phyloP scores from a whole-genome alignment of 23 red algal genomes.

The Gracilaria gracilis region DNA sequence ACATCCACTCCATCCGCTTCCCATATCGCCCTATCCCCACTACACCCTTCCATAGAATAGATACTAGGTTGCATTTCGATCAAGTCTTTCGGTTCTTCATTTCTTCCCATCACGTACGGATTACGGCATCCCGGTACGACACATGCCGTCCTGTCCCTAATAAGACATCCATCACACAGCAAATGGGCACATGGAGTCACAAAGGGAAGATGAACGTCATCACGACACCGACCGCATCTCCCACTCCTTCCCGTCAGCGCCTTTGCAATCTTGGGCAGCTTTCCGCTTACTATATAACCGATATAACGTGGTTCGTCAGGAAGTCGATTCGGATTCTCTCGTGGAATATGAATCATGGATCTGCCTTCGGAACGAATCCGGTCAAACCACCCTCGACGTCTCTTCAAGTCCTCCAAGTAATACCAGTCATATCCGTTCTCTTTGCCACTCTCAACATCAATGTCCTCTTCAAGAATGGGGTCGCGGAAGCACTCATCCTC shows the following conservation, averaged over 20 bases:
- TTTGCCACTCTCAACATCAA: not conserved
- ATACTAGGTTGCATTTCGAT: constrained; percentile 86
- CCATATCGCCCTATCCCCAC: not conserved
- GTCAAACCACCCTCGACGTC: not conserved
- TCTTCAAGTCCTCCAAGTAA: constrained; percentile 3
- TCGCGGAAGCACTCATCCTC: constrained; percentile 54
- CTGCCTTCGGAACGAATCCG: constrained; percentile 16
- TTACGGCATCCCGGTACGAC: constrained; percentile 16
- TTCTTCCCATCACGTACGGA: constrained; percentile 16
- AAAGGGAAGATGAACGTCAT: constrained; percentile 9
- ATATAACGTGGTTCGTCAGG: not conserved
- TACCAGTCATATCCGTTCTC: not conserved
- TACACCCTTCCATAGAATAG: constrained; percentile 28
- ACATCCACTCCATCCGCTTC: constrained; percentile 14
- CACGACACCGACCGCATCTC: constrained; percentile 26
- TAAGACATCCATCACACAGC: constrained; percentile 60
- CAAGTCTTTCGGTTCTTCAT: constrained; percentile 73
- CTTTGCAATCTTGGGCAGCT: constrained; percentile 45
- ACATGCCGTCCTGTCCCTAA: constrained; percentile 39
- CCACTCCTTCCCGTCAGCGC: constrained; percentile 19
- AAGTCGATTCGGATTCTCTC: not conserved
- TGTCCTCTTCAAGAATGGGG: constrained; percentile 23
- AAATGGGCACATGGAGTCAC: constrained; percentile 66
- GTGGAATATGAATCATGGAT: not conserved
- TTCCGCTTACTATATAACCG: constrained; percentile 21